Percentiles rank a stretch among this genome's conserved stretches.
Conservation (phyloP, 805 yeast species). For the Henningerozyma blattae region DNA sequence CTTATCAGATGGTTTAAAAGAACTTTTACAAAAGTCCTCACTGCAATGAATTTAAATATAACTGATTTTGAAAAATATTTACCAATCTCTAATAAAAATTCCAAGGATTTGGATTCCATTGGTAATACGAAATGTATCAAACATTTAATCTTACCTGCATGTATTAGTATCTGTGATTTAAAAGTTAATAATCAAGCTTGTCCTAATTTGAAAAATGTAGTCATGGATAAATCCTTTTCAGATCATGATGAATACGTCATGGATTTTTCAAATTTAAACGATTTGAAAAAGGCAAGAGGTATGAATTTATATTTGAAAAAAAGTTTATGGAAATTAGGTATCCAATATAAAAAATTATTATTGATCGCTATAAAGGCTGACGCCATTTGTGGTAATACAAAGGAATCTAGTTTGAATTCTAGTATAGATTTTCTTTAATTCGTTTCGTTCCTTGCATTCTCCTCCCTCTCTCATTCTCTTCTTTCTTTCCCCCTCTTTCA, state of each 20-base stretch:
- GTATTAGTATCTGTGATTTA: slow-evolving; percentile 11
- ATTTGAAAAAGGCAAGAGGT: slow-evolving; percentile 5
- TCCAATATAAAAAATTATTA: slow-evolving; percentile 6
- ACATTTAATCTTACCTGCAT: slow-evolving; percentile 12
- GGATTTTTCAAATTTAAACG: slow-evolving; percentile 6
- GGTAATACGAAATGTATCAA: no score
- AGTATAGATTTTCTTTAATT: no score
- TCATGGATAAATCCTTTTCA: no score
- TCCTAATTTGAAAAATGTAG: background rate
- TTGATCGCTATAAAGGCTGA: slow-evolving; percentile 14
- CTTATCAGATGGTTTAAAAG: slow-evolving; percentile 9
- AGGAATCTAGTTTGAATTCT: no score
- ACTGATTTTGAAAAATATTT: slow-evolving; percentile 2
- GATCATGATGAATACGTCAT: slow-evolving; percentile 8
- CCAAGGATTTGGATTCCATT: no score
- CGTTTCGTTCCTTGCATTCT: no score
- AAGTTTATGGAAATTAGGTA: slow-evolving; percentile 16
- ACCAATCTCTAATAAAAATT: background rate
- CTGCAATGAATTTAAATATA: slow-evolving; percentile 3
- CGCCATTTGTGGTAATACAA: slow-evolving; percentile 7
- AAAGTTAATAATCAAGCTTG: slow-evolving; percentile 9
- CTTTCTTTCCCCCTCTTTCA: no score
- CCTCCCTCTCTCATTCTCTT: no score
- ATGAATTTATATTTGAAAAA: slow-evolving; percentile 9
- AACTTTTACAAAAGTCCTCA: slow-evolving; percentile 6